Conservation (phyloP, 2,329 filamentous ascomycete genomes). For the Monilinia fructigena region DNA sequence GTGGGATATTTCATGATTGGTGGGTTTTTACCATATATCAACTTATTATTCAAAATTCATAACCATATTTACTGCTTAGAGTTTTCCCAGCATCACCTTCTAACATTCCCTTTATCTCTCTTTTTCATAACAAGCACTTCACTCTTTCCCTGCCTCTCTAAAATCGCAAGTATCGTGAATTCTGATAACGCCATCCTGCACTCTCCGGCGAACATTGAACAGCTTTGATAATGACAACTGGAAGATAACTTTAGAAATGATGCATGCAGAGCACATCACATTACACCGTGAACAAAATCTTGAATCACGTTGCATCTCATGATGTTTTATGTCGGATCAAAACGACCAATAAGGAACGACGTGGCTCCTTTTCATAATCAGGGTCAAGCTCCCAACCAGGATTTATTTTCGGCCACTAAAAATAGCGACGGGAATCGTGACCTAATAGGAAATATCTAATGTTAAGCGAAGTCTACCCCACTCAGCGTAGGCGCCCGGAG, state of each 20-base stretch:
- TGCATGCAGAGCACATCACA: neutral
- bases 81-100: neutral
- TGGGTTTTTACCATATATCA: neutral
- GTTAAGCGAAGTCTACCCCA: neutral
- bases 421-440: neutral
- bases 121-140: neutral
- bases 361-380: neutral
- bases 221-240: neutral
- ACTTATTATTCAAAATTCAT: slow-evolving; percentile 10
- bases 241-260: slow-evolving; percentile 7
- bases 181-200: neutral
- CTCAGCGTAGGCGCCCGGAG: neutral
- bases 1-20: neutral
- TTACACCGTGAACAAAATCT: neutral
- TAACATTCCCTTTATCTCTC: neutral
- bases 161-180: neutral
- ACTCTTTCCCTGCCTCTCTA: neutral
- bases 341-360: neutral
- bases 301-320: neutral
- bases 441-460: neutral
- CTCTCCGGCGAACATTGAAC: neutral
- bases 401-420: neutral
- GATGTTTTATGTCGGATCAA: neutral
- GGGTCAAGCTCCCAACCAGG: neutral
- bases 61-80: neutral